Conservation (phyloP, 1,284 basidiomycete species). For the Schizophyllum commune region DNA sequence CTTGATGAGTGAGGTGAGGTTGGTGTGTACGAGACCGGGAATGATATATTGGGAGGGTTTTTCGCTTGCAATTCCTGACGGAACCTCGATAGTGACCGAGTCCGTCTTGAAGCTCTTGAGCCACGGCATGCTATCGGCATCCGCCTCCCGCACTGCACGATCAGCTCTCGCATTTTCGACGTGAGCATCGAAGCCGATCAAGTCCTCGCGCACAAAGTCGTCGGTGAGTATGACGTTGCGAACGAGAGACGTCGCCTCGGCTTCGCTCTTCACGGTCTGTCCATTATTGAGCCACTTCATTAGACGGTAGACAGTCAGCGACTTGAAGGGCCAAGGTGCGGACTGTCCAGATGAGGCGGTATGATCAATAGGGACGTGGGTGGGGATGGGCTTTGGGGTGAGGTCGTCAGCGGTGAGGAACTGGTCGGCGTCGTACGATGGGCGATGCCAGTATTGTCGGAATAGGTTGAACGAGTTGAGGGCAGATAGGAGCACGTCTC, state of each 20-base stretch:
- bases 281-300: slow-evolving; percentile 15
- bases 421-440: slow-evolving; percentile 6
- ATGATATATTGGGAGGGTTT: too few species aligned
- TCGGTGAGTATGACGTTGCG: neutral
- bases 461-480: slow-evolving; percentile 20
- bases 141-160: too few species aligned
- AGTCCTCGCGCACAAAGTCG: too few species aligned
- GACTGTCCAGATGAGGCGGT: neutral
- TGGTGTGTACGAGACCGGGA: neutral
- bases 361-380: too few species aligned
- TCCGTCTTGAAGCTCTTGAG: too few species aligned
- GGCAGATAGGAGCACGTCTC: slow-evolving; percentile 17
- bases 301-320: slow-evolving; percentile 18
- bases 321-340: neutral
- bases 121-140: too few species aligned
- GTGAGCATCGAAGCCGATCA: too few species aligned
- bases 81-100: too few species aligned
- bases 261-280: slow-evolving; percentile 10
- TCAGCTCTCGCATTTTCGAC: too few species aligned
- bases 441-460: slow-evolving; percentile 11
- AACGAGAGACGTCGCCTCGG: slow-evolving; percentile 15
- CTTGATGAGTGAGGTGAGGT: slow-evolving; percentile 14
- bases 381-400: neutral
- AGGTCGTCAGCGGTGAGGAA: slow-evolving; percentile 2
- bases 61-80: too few species aligned